These are phyloP conservation scores for Aspergillus viridinutans DNA, from an alignment of 2,329 filamentous ascomycete species.

Conservation along the genomic window DNA sequence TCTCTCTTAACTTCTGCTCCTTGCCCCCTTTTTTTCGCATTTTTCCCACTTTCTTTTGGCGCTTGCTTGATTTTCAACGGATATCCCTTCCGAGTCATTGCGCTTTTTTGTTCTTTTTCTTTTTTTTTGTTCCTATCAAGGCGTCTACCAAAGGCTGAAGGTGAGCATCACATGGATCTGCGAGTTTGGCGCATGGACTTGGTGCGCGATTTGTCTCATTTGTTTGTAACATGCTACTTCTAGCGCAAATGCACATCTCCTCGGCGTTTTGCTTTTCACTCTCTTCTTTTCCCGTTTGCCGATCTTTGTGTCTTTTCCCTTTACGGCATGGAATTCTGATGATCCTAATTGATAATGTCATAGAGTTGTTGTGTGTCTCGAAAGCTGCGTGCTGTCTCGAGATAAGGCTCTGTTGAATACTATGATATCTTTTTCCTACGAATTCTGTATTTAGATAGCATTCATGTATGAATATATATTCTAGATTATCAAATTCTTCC, in stretches of 20 bases:
- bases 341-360: constrained; percentile 20
- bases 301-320: constrained; percentile 5
- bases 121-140: constrained; percentile 6
- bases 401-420: not conserved
- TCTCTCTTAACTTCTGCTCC: constrained; percentile 8
- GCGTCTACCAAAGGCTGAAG: constrained; percentile 4
- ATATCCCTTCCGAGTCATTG: not conserved
- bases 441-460: not conserved
- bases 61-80: not conserved
- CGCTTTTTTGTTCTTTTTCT: not conserved
- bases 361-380: constrained; percentile 11
- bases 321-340: not conserved
- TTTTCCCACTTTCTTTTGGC: constrained; percentile 1
- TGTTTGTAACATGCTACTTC: not conserved
- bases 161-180: constrained; percentile 4
- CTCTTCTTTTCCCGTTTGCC: constrained; percentile 3
- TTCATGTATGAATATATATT: constrained; percentile 1
- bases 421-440: not conserved
- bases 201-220: constrained; percentile 1
- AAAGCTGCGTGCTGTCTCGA: not conserved
- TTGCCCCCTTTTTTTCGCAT: constrained; percentile 6
- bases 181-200: constrained; percentile 8
- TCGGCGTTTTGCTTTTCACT: not conserved
- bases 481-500: not conserved
- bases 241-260: constrained; percentile 4